Base-by-base conservation (phyloP, 371 early-diverging fungal genomes). In the Apophysomyces trapeziformis region DNA sequence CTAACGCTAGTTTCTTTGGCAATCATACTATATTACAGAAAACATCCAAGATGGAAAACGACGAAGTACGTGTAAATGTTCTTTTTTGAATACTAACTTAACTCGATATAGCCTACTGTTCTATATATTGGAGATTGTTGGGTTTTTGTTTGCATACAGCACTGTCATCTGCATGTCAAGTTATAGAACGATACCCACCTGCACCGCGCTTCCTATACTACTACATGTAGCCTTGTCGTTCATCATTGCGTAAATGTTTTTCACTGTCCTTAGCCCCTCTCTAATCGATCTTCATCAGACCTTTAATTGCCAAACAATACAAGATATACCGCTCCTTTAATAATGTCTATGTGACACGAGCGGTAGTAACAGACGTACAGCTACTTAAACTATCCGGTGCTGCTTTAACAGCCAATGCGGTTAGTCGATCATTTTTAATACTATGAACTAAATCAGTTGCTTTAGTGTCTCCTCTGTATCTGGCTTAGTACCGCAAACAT, bases 41-140 rank as follows among this genome's bases (percentile, higher is more conserved):
- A 82, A n/a, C 71, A 72, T 35, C 72, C 81, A 41, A 76, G 83
- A 5, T 81, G 84, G 57, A 82, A 83, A 60, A 77, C 82, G 6
- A 81, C 84, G 16, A 87, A 84, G 87, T 84, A 82, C 26, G 38
- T 36, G 60, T 13, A 14, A 8, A 35, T 36, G 0, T 8, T 21
- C 21, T 6, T 18, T 50, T 21, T 21, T 50, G 54, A 50, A n/a
- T 21, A n/a, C 65, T 58, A 43, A 58, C 8, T 43, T 18, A 60
- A 12, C 21, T 16, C 47, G 14, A 38, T 38, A 7, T 44, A 85
- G 85, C 41, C 84, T 85, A 11, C 58, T 84, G 5, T 87, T 85
- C 68, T 87, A 85, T 60, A 72, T 80, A 0, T 69, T 87, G 7
- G 85, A 87, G 44, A 68, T 87, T 4, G 37, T 76, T 8, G 87